Base-by-base conservation (phyloP, 2,329 filamentous ascomycete species). In the Fusarium anthophilum region DNA sequence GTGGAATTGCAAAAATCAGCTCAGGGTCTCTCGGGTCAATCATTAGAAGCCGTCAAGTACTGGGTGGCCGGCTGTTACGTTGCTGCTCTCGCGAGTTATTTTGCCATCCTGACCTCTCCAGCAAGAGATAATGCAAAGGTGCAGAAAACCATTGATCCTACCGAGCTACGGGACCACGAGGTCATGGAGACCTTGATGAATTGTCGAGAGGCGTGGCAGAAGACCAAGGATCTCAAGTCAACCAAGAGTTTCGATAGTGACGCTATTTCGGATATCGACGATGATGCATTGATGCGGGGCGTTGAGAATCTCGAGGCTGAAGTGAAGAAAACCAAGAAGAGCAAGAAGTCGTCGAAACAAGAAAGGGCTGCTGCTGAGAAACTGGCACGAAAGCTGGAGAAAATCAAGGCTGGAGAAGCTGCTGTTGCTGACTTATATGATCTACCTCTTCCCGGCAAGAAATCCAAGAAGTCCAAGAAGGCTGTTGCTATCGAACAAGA, bases 21-120 rank as follows among this genome's bases (percentile, higher is more conserved):
- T 2, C 86, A 90, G 60, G 84, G 83, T 12, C 87, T 86, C 77
- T 82, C 83, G 17, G 84, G 81, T 68, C 86, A 84, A 64, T 89
- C 90, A 5, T 81, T 92, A n/a, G 85, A 89, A 28, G 86, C 91
- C 14, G 87, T 94, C 66, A 96, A 96, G 81, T 92, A 93, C 80
- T 91, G 94, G 81, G 91, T 95, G 17, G 86, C 97, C 44, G 92
- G 94, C 10, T 94, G 95, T 68, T 98, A 99, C 80, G 86, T 98
- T 30, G 94, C 93, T 48, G 89, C 94, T 3, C 87, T 99, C 75
- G 92, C 93, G 55, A 95, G 98, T 90, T 99, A 99, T 82, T 98
- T 99, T 81, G 94, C 95, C 43, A 89, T 98, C 41, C 85, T 99
- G n/a, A 94, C 94, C 17, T 97, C 94, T 1, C 92, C 94, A 2